Conservation (phyloP, 257 asterid species). For the Primulina tabacum region DNA sequence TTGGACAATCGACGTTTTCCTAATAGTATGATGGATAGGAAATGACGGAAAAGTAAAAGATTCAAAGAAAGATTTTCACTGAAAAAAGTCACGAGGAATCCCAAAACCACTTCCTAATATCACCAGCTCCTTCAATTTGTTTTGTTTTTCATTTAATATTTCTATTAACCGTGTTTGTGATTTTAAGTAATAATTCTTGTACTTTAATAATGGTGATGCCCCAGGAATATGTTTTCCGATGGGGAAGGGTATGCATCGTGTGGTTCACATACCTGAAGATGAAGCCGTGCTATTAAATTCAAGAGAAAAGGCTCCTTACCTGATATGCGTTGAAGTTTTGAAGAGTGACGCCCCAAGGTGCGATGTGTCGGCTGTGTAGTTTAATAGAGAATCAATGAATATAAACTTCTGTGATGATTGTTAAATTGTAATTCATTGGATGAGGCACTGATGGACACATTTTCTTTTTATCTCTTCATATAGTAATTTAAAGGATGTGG, state of each 20-base stretch:
- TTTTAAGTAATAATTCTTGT: slow-evolving; percentile 16
- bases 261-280: slow-evolving; percentile 94
- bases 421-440: slow-evolving; percentile 3
- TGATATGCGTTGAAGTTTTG: slow-evolving; percentile 92
- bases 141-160: not conserved
- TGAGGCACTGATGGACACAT: slow-evolving; percentile 20
- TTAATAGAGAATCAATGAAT: slow-evolving; percentile 14
- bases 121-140: too few species aligned
- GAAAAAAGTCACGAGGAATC: too few species aligned
- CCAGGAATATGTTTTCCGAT: slow-evolving; percentile 91
- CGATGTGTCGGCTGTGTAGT: slow-evolving; percentile 20
- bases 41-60: too few species aligned
- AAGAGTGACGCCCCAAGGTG: slow-evolving; percentile 84
- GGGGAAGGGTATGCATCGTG: slow-evolving; percentile 96
- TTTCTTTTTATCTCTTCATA: slow-evolving; percentile 29
- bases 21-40: too few species aligned
- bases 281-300: slow-evolving; percentile 98
- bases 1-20: too few species aligned
- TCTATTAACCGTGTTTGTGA: slow-evolving; percentile 9
- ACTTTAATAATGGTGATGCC: slow-evolving; percentile 26
- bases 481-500: slow-evolving; percentile 70
- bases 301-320: slow-evolving; percentile 98
- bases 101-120: too few species aligned
- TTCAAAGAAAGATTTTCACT: too few species aligned
- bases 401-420: slow-evolving; percentile 10